Base-by-base conservation (phyloP, 163 green algal species). In the Picocystis sp. region DNA sequence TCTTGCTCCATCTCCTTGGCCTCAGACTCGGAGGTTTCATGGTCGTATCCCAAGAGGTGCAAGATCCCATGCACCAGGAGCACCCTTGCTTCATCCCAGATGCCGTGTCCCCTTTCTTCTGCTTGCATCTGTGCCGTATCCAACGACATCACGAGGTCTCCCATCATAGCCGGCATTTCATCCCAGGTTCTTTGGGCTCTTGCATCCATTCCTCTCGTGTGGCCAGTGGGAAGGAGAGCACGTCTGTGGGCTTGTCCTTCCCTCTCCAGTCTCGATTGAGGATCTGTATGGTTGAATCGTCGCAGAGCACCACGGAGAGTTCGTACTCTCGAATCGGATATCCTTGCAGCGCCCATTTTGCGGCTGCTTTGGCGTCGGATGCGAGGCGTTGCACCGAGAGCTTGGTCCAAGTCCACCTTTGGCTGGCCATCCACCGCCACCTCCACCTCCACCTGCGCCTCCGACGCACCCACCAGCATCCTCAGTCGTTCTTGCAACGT, bases 61-160 rank as follows among this genome's bases (percentile, higher is more conserved):
- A 97, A 64, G 50, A 92, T n/a, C 12, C 87, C 68, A 33, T 75
- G 67, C 54, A 97, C 77, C 43, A 99, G 67, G 58, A 99, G 74
- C 15, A 99, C 72, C 10, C 90, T 75, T 15, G 79, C 69, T 70
- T 99, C 91, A 46, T 87, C 76, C 55, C 69, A 58, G 49, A 97
- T 63, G 11, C 57, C 61, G 64, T 93, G 71, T 45, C 79, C 71
- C 13, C 83, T 62, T 63, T 96, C 81, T 14, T 59, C 29, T 5
- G 91, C 88, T 70, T 99, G 90, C 3, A 72, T 63, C 14, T 58
- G 12, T 1, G 91, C 88, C 3, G 88, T 96, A 46, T 97, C 86
- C 35, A 96, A 51, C 0, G 82, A 94, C 14, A 99, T 82, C 35
- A 97, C 65, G 21, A 96, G 22, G 57, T 99, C 91, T 14, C 91